phyloP scores from a whole-genome alignment of 2,329 filamentous ascomycete species.

The Fonsecaea pedrosoi region DNA sequence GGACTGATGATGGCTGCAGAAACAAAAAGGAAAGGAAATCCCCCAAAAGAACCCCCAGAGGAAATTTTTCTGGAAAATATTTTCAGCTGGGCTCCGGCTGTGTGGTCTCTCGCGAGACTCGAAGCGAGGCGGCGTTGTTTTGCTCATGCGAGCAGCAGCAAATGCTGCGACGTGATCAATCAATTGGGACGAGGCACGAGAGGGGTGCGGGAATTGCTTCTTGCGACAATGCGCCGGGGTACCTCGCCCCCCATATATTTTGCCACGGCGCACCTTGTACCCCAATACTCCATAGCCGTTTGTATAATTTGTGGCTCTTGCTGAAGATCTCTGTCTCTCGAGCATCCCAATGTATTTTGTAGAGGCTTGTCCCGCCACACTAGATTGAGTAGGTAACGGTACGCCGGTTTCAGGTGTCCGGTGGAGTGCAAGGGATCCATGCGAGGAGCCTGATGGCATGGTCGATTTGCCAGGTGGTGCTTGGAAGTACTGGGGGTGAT shows the following conservation, averaged over 20 bases:
- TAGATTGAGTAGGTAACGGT: not conserved
- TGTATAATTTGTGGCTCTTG: not conserved
- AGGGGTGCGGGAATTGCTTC: constrained; percentile 11
- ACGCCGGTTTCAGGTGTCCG: not conserved
- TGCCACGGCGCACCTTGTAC: constrained; percentile 19
- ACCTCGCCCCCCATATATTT: constrained; percentile 26
- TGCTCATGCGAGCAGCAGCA: constrained; percentile 17
- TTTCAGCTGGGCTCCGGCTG: not conserved
- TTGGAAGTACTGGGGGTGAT: not conserved
- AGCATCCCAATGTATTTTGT: not conserved
- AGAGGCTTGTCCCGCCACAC: not conserved
- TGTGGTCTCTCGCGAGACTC: not conserved
- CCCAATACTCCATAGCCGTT: constrained; percentile 1
- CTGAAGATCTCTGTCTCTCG: not conserved
- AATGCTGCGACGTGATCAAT: not conserved
- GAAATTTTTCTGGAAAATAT: not conserved
- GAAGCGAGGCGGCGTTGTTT: not conserved
- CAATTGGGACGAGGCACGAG: not conserved
- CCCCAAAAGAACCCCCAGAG: no score
- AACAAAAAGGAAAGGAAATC: not conserved
- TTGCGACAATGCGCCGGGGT: constrained; percentile 13
- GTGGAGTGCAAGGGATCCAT: not conserved
- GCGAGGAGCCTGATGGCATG: not conserved
- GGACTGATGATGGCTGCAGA: not conserved
- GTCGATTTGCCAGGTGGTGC: not conserved